A percentile compares a stretch with the other conserved stretches of the same genome.
These are phyloP conservation scores for Pseudocercospora fuligena DNA, from an alignment of 2,329 filamentous ascomycete genomes.

Conservation along the genomic window DNA sequence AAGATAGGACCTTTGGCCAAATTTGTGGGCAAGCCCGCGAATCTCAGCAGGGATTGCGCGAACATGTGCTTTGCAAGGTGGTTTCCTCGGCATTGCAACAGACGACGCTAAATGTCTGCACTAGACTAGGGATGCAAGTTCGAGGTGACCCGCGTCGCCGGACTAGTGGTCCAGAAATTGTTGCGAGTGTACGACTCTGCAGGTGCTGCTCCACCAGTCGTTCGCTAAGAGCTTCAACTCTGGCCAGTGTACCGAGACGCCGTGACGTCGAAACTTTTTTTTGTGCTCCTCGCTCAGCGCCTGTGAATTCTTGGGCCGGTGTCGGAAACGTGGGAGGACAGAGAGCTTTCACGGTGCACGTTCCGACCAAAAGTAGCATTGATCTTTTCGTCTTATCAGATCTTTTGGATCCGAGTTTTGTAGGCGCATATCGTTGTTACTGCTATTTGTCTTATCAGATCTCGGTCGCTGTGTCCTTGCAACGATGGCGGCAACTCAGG, in stretches of 20 bases:
- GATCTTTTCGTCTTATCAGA: conserved; percentile 16
- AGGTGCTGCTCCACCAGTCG: background rate
- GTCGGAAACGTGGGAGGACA: conserved; percentile 8
- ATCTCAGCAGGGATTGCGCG: background rate
- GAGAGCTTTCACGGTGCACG: background rate
- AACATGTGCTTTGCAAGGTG: background rate
- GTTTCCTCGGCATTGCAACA: background rate
- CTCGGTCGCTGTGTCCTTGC: background rate
- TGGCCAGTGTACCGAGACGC: background rate
- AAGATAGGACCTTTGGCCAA: background rate
- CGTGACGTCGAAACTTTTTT: background rate
- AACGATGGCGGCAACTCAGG: conserved; percentile 21
- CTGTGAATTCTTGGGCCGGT: conserved; percentile 8
- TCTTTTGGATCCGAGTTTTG: conserved; percentile 8
- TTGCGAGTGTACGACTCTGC: background rate
- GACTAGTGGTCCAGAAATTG: background rate
- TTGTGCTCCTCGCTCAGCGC: background rate
- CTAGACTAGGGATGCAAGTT: background rate
- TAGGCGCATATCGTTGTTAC: background rate
- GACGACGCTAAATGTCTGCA: no score
- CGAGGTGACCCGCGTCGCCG: background rate
- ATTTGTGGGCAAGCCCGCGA: background rate
- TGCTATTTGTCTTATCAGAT: background rate
- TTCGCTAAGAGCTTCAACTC: background rate
- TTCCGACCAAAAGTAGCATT: background rate